Percentiles rank a stretch among this genome's conserved stretches.
Conservation (phyloP, 768 basidiomycete genomes). For the Termitomyces sp. region DNA sequence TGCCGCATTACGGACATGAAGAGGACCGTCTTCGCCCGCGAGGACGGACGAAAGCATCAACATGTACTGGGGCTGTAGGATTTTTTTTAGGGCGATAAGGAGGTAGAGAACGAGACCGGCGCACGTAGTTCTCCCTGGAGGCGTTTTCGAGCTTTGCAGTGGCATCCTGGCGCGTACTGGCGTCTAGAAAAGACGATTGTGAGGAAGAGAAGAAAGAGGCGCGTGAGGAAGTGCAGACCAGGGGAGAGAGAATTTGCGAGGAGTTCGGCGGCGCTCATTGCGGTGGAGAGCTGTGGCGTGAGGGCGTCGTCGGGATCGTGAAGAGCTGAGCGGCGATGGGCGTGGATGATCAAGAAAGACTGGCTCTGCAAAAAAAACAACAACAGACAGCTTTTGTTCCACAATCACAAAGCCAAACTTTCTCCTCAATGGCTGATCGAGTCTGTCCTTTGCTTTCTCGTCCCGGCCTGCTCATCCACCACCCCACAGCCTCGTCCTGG, state of each 20-base stretch:
- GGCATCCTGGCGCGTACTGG: constrained; percentile 86
- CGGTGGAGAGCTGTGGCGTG: constrained; percentile 18
- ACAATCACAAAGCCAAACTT: constrained; percentile 5
- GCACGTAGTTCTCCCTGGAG: constrained; percentile 83
- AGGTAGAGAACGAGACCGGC: constrained; percentile 24
- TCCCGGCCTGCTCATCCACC: constrained; percentile 28
- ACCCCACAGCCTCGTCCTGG: constrained; percentile 45
- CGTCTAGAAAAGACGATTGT: constrained; percentile 46
- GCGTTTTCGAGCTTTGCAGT: constrained; percentile 85
- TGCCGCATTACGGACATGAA: constrained; percentile 90
- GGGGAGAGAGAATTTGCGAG: constrained; percentile 90
- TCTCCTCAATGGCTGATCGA: constrained; percentile 48
- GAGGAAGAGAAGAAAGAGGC: constrained; percentile 19
- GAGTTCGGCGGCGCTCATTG: constrained; percentile 88
- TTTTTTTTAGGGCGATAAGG: constrained; percentile 15
- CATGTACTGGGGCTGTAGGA: constrained; percentile 85
- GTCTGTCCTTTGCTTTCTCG: constrained; percentile 30
- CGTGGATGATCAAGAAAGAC: background rate
- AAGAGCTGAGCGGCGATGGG: background rate
- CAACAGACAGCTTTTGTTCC: constrained; percentile 4
- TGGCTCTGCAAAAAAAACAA: constrained; percentile 11
- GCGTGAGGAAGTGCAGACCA: constrained; percentile 49
- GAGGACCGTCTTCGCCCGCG: constrained; percentile 60
- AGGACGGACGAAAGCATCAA: constrained; percentile 83
- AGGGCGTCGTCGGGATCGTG: constrained; percentile 11